These are phyloP conservation scores for Aspergillus ellipticus DNA, from an alignment of 495 filamentous ascomycete genomes.

Conservation along the genomic window DNA sequence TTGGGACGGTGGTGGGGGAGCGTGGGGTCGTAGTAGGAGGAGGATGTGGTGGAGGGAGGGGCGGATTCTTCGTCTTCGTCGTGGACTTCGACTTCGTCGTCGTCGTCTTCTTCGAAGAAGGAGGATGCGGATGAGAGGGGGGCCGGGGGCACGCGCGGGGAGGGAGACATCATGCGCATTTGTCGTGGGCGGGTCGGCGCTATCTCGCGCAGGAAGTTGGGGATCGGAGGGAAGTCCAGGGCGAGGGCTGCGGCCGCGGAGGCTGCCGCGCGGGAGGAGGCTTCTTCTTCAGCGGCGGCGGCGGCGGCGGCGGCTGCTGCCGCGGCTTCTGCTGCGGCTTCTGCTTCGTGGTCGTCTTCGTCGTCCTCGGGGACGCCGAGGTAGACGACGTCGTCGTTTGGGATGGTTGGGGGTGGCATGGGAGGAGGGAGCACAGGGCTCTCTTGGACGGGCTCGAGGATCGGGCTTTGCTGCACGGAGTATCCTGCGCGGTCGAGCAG, in stretches of 20 bases:
- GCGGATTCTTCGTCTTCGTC: conserved; percentile 12
- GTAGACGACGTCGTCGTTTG: neutral
- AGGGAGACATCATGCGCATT: neutral
- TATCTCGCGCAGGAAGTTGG: conserved; percentile 48
- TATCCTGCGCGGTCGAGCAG: conserved; percentile 52
- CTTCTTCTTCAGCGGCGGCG: conserved; percentile 8
- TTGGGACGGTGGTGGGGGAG: conserved; percentile 68
- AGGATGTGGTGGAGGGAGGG: conserved; percentile 10
- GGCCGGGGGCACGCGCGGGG: neutral
- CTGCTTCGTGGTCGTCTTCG: conserved; percentile 23
- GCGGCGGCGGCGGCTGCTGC: conserved; percentile 3
- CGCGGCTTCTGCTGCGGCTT: conserved; percentile 9
- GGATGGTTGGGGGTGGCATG: conserved; percentile 9
- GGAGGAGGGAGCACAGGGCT: conserved; percentile 26
- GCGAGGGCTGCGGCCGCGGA: conserved; percentile 9
- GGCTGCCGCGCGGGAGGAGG: neutral
- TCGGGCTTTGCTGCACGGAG: conserved; percentile 26
- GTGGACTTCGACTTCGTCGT: conserved; percentile 5
- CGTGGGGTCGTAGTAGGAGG: conserved; percentile 56
- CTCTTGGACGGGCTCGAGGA: conserved; percentile 15
- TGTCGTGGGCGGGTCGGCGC: neutral
- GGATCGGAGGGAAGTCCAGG: conserved; percentile 49
- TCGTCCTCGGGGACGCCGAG: neutral
- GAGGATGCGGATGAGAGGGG: neutral
- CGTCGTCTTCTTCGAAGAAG: conserved; percentile 9